phyloP scores from a whole-genome alignment of 768 basidiomycete genomes.

The Leucocoprinus leucothites region DNA sequence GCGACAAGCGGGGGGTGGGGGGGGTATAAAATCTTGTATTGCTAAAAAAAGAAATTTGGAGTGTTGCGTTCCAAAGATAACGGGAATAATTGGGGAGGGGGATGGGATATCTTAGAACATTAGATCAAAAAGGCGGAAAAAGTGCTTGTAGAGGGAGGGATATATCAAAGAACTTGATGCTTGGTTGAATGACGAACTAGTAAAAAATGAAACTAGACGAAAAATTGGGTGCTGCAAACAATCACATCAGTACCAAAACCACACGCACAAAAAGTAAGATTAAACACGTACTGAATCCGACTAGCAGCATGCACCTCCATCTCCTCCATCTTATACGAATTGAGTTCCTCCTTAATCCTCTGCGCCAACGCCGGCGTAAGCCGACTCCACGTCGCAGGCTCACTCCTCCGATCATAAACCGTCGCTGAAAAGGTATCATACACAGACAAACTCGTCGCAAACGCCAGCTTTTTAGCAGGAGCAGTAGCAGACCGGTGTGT shows the following conservation, averaged over 20 bases:
- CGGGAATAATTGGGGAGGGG: slow-evolving; percentile 8
- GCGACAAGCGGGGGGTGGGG: too few relatives aligned
- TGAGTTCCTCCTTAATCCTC: slow-evolving; percentile 96
- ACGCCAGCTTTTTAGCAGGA: slow-evolving; percentile 71
- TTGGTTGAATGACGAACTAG: too few relatives aligned
- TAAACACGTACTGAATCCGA: slow-evolving; percentile 76
- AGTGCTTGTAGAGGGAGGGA: slow-evolving; percentile 17
- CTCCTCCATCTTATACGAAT: slow-evolving; percentile 99
- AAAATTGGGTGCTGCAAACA: slow-evolving; percentile 73
- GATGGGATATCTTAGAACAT: slow-evolving; percentile 17
- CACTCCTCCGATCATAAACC: slow-evolving; percentile 92
- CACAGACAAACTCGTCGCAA: slow-evolving; percentile 89
- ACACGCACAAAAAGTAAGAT: neutral
- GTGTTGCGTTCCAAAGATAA: slow-evolving; percentile 6
- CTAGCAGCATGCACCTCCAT: slow-evolving; percentile 98
- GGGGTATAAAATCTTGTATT: too few relatives aligned
- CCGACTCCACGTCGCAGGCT: slow-evolving; percentile 96
- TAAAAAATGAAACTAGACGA: slow-evolving; percentile 59
- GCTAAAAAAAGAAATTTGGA: too few relatives aligned
- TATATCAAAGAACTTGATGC: slow-evolving; percentile 20
- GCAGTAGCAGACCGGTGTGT: slow-evolving; percentile 71
- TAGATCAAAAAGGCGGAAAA: slow-evolving; percentile 26
- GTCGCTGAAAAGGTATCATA: slow-evolving; percentile 94
- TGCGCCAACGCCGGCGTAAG: slow-evolving; percentile 94
- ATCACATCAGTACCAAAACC: slow-evolving; percentile 7